These are phyloP conservation scores for Delphinella strobiligena DNA, from an alignment of 2,329 filamentous ascomycete species.

Conservation along the genomic window DNA sequence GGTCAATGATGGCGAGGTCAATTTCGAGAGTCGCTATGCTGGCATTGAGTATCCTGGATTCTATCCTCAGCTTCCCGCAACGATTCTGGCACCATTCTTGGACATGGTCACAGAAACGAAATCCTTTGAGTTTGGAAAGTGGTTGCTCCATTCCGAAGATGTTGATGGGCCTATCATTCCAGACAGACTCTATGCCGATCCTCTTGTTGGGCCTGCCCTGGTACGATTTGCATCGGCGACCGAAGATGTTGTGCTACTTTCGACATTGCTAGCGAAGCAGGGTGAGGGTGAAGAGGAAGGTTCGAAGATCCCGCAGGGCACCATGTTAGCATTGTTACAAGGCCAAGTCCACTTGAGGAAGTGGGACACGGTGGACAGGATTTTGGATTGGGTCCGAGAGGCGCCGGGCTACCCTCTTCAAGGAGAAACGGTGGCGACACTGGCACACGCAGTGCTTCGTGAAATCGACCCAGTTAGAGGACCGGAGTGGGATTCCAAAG, in stretches of 20 bases:
- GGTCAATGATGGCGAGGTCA: constrained; percentile 1
- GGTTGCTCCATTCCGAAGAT: constrained; percentile 40
- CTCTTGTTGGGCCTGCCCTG: constrained; percentile 38
- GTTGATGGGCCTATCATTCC: constrained; percentile 43
- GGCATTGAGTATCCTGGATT: constrained; percentile 34
- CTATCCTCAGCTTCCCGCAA: constrained; percentile 32
- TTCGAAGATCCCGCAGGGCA: constrained; percentile 10
- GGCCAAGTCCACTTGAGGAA: constrained; percentile 28
- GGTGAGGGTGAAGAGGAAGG: background rate
- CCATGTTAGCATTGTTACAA: constrained; percentile 28
- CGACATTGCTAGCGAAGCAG: constrained; percentile 9
- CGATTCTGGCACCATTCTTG: constrained; percentile 38
- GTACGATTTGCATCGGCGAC: constrained; percentile 42
- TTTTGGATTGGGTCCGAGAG: constrained; percentile 17
- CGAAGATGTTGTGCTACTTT: constrained; percentile 27
- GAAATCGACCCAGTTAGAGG: background rate
- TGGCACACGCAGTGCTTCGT: constrained; percentile 6
- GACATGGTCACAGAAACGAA: constrained; percentile 36
- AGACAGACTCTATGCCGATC: constrained; percentile 31
- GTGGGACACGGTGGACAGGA: constrained; percentile 28
- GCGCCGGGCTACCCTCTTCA: background rate
- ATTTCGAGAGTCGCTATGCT: constrained; percentile 19
- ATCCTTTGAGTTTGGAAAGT: constrained; percentile 38
- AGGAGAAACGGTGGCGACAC: constrained; percentile 1
- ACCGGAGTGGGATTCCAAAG: background rate